Evolutionary conservation across 106 monocot species (phyloP).

Genomic region (Posidonia australis): DNA sequence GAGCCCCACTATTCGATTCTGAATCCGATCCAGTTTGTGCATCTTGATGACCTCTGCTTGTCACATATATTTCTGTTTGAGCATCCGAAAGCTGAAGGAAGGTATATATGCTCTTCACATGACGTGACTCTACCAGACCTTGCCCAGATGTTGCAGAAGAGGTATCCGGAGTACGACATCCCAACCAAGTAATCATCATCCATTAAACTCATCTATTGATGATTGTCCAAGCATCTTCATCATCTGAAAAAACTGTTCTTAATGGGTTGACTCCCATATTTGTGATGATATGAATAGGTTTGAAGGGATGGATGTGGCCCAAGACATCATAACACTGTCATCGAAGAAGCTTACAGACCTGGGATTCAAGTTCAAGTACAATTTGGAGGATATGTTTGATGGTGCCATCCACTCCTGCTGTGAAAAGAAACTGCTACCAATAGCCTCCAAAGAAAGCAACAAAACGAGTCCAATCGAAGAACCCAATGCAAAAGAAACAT

Average conservation of each 20-base stretch:
- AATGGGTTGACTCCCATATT: no score
- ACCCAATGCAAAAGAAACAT: no score
- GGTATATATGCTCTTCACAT: conserved; percentile 71
- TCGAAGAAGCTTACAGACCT: conserved; percentile 38
- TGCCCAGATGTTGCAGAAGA: conserved; percentile 34
- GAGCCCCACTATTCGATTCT: conserved; percentile 52
- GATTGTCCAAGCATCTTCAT: no score
- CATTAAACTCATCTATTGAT: no score
- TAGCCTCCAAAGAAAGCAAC: no score
- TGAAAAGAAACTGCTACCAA: conserved; percentile 34
- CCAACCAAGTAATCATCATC: conserved; percentile 16
- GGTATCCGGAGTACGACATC: conserved; percentile 40
- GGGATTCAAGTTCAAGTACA: conserved; percentile 39
- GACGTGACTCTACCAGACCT: conserved; percentile 40
- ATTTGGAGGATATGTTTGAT: conserved; percentile 35
- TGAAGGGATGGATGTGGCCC: conserved; percentile 24
- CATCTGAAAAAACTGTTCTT: no score
- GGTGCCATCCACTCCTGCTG: conserved; percentile 48
- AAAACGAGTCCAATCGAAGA: no score
- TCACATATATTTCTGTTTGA: conserved; percentile 45
- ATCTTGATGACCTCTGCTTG: conserved; percentile 68
- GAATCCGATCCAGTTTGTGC: conserved; percentile 49
- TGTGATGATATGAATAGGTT: no score
- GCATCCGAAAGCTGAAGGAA: conserved; percentile 43
- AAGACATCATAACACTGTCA: conserved; percentile 19